Percentiles rank a stretch among this genome's conserved stretches.
Conservation (phyloP, 177 flowering plant species). For the Vitis hybrid region DNA sequence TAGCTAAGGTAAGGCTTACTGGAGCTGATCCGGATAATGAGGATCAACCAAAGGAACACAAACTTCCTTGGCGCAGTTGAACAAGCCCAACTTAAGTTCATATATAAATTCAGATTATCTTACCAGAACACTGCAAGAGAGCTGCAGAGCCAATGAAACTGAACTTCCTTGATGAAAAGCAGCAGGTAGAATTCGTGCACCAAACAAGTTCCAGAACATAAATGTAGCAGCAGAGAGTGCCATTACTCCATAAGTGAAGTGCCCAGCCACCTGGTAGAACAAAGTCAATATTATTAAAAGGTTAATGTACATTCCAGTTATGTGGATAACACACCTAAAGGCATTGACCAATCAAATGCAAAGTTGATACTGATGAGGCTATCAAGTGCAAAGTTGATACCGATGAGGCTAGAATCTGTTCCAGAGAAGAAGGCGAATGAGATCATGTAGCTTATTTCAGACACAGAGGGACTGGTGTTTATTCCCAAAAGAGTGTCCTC, state of each 20-base stretch:
- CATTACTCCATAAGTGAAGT: constrained; percentile 97
- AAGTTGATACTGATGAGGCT: too few species aligned
- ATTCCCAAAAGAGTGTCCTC: too few species aligned
- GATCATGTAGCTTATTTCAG: too few species aligned
- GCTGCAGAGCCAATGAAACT: constrained; percentile 91
- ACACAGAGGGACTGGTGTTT: too few species aligned
- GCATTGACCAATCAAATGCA: background rate
- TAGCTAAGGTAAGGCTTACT: too few species aligned
- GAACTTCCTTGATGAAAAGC: constrained; percentile 62
- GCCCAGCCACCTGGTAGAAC: constrained; percentile 75
- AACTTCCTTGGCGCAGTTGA: background rate
- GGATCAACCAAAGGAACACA: background rate
- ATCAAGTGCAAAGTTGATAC: background rate
- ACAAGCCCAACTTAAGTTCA: background rate
- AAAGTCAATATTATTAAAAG: background rate
- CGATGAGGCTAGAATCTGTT: too few species aligned
- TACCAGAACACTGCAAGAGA: constrained; percentile 98
- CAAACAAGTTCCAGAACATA: constrained; percentile 84
- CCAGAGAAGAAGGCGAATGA: too few species aligned
- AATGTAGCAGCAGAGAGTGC: constrained; percentile 94
- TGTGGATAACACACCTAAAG: too few species aligned
- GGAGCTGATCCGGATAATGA: background rate
- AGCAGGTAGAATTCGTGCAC: constrained; percentile 67
- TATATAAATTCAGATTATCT: constrained; percentile 1
- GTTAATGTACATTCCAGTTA: background rate